These are phyloP conservation scores for Paxillus involutus DNA, from an alignment of 768 basidiomycete species.

Conservation along the genomic window DNA sequence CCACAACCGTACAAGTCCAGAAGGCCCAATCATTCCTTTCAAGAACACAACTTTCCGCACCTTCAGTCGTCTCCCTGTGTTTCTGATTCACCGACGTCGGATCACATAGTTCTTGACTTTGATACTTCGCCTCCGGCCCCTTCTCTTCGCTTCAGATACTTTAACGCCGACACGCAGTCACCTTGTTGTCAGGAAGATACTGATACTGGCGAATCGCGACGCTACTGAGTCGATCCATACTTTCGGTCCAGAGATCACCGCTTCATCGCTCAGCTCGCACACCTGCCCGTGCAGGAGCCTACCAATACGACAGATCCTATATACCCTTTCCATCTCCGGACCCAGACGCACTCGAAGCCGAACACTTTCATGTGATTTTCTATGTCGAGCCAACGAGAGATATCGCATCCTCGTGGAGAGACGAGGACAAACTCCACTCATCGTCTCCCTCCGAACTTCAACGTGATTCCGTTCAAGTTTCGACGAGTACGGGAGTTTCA, in stretches of 20 bases:
- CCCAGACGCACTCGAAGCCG: neutral
- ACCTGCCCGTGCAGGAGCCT: neutral
- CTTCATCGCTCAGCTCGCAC: neutral
- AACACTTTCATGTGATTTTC: too few species aligned
- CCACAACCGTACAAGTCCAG: neutral
- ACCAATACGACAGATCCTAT: neutral
- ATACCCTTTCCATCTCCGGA: neutral
- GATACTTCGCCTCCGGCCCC: constrained; percentile 20
- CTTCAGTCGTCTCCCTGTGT: constrained; percentile 23
- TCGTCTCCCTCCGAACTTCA: neutral
- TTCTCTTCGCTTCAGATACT: neutral
- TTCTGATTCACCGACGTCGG: constrained; percentile 13
- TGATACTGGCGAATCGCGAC: neutral
- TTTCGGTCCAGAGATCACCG: neutral
- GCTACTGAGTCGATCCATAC: neutral
- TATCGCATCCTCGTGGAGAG: neutral
- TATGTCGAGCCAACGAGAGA: neutral
- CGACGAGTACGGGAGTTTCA: neutral
- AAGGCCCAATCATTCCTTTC: neutral
- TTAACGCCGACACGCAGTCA: neutral
- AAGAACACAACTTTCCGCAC: constrained; percentile 3
- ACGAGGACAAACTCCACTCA: neutral
- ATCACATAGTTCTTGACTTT: constrained; percentile 17
- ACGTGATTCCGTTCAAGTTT: neutral
- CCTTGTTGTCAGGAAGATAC: neutral